A percentile compares a stretch with the other conserved stretches of the same genome.
Conservation (phyloP, 2,329 filamentous ascomycete species). For the Pseudopyrenochaeta lycopersici region DNA sequence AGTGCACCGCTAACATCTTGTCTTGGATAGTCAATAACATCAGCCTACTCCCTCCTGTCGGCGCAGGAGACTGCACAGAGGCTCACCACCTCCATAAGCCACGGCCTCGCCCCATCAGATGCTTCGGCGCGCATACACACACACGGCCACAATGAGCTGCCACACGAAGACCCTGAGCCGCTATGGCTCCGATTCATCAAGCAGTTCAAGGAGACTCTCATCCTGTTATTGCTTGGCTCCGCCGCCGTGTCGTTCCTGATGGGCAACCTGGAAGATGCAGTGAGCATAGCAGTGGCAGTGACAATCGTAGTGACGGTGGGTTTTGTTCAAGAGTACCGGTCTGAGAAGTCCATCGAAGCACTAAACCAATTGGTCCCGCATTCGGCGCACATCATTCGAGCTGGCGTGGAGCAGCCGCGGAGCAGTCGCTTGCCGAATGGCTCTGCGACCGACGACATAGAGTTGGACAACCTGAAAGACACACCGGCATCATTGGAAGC, state of each 20-base stretch:
- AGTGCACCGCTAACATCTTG: slow-evolving; percentile 24
- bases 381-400: slow-evolving; percentile 90
- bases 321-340: slow-evolving; percentile 96
- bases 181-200: slow-evolving; percentile 95
- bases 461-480: slow-evolving; percentile 60
- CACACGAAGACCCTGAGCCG: slow-evolving; percentile 91
- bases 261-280: slow-evolving; percentile 91
- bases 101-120: slow-evolving; percentile 82
- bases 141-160: slow-evolving; percentile 92
- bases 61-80: slow-evolving; percentile 79
- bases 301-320: slow-evolving; percentile 97
- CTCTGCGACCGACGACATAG: slow-evolving; percentile 45
- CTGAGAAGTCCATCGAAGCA: slow-evolving; percentile 96
- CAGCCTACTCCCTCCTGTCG: slow-evolving; percentile 71
- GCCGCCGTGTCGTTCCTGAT: slow-evolving; percentile 88
- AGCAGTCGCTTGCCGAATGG: slow-evolving; percentile 30
- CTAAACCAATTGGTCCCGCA: slow-evolving; percentile 94
- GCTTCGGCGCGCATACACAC: slow-evolving; percentile 80
- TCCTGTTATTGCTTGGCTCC: slow-evolving; percentile 88
- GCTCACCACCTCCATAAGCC: slow-evolving; percentile 81
- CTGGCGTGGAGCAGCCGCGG: slow-evolving; percentile 33
- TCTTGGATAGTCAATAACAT: slow-evolving; percentile 52
- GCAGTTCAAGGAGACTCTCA: slow-evolving; percentile 96
- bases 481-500: slow-evolving; percentile 69
- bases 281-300: slow-evolving; percentile 95